Evolutionary conservation across 345 rosid species (phyloP).

Genomic region (Luvunga scandens): DNA sequence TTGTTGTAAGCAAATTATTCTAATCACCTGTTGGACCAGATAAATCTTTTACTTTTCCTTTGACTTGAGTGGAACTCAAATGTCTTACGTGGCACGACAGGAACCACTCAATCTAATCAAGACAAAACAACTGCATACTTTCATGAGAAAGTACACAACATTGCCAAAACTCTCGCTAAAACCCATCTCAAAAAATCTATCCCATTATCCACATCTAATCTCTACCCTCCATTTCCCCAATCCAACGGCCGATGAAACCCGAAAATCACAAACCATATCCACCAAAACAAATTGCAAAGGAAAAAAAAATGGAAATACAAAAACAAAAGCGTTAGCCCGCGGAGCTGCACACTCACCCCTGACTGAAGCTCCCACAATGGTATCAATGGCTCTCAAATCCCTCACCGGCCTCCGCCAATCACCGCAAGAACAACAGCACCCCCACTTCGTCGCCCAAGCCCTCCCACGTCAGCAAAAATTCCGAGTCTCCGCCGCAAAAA

Average conservation of each 20-base stretch:
- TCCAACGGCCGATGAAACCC: conserved; percentile 36
- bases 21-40: too few species aligned
- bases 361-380: conserved; percentile 24
- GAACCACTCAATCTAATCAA: background rate
- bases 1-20: too few species aligned
- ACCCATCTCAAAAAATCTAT: conserved; percentile 28
- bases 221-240: conserved; percentile 28
- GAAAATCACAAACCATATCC: conserved; percentile 68
- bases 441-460: conserved; percentile 28
- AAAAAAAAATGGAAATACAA: background rate
- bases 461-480: conserved; percentile 13
- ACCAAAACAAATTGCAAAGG: background rate
- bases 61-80: too few species aligned
- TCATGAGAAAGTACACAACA: background rate
- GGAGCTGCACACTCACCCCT: background rate
- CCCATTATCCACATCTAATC: conserved; percentile 60
- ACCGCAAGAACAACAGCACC: conserved; percentile 26
- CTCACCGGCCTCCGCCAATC: conserved; percentile 75
- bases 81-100: background rate
- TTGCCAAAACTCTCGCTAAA: background rate
- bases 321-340: background rate
- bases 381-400: conserved; percentile 68
- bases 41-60: too few species aligned
- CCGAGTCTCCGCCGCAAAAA: conserved; percentile 45
- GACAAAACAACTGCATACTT: background rate